Percentiles rank a stretch among this genome's conserved stretches.
Conservation (phyloP, 331 rosid species). For the Malus hybrid region DNA sequence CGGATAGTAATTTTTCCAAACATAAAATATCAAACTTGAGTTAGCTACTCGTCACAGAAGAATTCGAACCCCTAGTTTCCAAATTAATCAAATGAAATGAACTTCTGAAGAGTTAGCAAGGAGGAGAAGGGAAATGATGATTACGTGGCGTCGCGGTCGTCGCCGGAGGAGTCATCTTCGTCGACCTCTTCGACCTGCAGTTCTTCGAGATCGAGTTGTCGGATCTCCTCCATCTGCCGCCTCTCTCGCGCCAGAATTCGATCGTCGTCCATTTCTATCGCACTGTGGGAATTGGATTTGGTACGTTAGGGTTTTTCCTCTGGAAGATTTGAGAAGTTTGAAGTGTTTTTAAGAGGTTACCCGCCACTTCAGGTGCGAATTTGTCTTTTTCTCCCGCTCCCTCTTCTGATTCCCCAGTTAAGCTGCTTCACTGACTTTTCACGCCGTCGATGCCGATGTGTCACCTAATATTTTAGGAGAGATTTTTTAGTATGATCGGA, state of each 20-base stretch:
- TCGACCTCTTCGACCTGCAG: constrained; percentile 83
- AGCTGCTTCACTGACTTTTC: background rate
- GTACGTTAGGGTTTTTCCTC: background rate
- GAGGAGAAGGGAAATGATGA: background rate
- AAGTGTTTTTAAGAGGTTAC: background rate
- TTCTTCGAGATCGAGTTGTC: constrained; percentile 79
- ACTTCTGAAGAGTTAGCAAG: background rate
- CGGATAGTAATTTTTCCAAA: too few species aligned
- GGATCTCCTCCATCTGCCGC: constrained; percentile 83
- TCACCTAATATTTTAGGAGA: background rate
- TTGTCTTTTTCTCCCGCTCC: background rate
- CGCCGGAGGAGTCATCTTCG: constrained; percentile 40
- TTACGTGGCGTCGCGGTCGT: constrained; percentile 36
- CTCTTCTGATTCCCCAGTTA: background rate
- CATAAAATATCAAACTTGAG: background rate
- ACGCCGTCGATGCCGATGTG: background rate
- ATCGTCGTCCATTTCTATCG: constrained; percentile 42
- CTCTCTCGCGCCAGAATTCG: constrained; percentile 59
- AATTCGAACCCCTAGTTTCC: constrained; percentile 13
- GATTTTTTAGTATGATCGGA: accelerated
- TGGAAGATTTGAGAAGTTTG: background rate
- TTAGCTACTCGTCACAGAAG: background rate
- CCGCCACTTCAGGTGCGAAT: background rate
- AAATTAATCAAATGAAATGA: background rate
- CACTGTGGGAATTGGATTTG: background rate